Evolutionary conservation across 768 basidiomycete genomes (phyloP), one percentile per base, ranked within the genome.

Genomic region (Trametes gibbosa): DNA sequence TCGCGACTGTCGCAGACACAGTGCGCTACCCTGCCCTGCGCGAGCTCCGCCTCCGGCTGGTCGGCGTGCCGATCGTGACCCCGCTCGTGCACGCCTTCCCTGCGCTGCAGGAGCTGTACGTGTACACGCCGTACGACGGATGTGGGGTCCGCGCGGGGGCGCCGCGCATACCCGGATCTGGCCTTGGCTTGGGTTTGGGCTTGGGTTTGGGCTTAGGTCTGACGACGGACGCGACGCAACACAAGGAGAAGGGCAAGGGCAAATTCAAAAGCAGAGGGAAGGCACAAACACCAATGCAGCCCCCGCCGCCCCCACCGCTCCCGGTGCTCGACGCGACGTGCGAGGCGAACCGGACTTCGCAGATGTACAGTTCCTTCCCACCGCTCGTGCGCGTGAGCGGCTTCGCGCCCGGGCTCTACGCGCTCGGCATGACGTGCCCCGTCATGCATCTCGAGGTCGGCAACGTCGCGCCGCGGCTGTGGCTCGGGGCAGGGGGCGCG

Each of bases 71-170:
- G 14, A 56, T 53, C 25, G 50, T 61, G 3, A 56, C 54, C 16
- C 53, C 59, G 25, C 59, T 61, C 59, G 59, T 61, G 25, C 59
- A 61, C 43, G 53, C 59, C 10, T 61, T 61, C 49, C 59, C 59
- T 7, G 34, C 19, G 23, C 25, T 61, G 23, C 19, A 42, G 12
- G 53, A 51, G 2, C 24, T 61, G 1, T 61, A 61, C 43, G 59
- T 61, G 17, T 61, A 61, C 49, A 61, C 59, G 23, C 59, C 59
- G 14, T 61, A 42, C 43, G 59, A 61, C 42, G 59, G 59, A 14
- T 61, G 48, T 35, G 48, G 53, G 12, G 41, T 45, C 19, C 59
- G 49, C 34, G 5, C n/a, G 19, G 9, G n/a, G 27, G 14, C 19
- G 5, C 53, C 17, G 37, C 10, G 5, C 29, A 32, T 10, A 4